Evolutionary conservation across 2,329 filamentous ascomycete species (phyloP), one percentile per base, ranked within the genome.

Genomic region (Verticillium alfalfae): DNA sequence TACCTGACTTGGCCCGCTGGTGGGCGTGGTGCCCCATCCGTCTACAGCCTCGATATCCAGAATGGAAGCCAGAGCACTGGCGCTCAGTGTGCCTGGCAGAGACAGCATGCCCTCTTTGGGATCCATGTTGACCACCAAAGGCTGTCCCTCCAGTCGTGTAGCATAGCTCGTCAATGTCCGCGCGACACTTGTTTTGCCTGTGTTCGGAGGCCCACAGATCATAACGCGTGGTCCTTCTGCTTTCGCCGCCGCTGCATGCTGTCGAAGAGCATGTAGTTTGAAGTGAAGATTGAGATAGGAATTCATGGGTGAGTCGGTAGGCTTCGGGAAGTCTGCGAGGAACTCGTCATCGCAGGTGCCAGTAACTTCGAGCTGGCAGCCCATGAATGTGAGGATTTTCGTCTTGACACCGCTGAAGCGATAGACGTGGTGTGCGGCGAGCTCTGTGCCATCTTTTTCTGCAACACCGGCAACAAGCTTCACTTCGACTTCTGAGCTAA

Each of bases 381-480:
- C 94, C 70, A 94, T 88, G 89, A 92, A 97, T 58, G 93, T 96
- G 74, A 91, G 91, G 70, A 99, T 89, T 64, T 94, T 93, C 62
- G 91, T 90, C 78, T 96, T 96, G 67, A 85, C 85, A 61, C 92
- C 91, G 56, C 85, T 84, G 75, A 99, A 94, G 37, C 83, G 88
- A 78, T 98, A 98, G 10, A 85, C 83, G 59, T 90, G 89, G 61
- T 89, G 90, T 10, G 86, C 83, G 12, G 93, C 93, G 54, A 99
- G 89, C 78, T 99, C 95, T 61, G 94, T 93, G 72, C 95, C 95
- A 72, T 98, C 97, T 71, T 96, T 87, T 75, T 99, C 95, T 57
- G 94, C 95, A 1, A 89, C 92, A 64, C 95, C 95, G 38, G 84
- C 86, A 61, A 92, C 77, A 34, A 98, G 81, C 79, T 93, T 81